Percentiles rank a stretch among this genome's conserved stretches.
Evolutionary conservation across 805 yeast species (phyloP).

Genomic region (Saturnispora dispora): DNA sequence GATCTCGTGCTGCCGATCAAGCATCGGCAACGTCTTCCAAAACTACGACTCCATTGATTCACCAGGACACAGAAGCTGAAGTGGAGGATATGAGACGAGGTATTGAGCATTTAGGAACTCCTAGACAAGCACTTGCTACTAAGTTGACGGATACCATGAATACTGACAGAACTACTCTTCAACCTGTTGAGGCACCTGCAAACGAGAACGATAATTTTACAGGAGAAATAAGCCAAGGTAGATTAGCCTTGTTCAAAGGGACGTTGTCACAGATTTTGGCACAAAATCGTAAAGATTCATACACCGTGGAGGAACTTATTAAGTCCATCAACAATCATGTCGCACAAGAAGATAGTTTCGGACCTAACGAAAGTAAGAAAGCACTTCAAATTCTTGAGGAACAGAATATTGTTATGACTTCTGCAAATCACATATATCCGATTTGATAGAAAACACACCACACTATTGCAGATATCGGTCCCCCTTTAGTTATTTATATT

Average conservation of each 20-base stretch:
- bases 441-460: conserved; percentile 17
- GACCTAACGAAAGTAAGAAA: conserved; percentile 34
- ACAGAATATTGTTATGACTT: conserved; percentile 38
- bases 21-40: not conserved
- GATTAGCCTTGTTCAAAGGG: conserved; percentile 39
- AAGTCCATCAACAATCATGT: conserved; percentile 20
- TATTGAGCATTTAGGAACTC: conserved; percentile 15
- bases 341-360: conserved; percentile 39
- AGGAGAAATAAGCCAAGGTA: conserved; percentile 39
- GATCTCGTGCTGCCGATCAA: conserved; percentile 8
- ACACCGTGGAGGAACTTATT: conserved; percentile 20
- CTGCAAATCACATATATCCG: conserved; percentile 42
- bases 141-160: conserved; percentile 1
- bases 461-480: not conserved
- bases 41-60: conserved; percentile 12
- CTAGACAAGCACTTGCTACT: not conserved
- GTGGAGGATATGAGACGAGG: conserved; percentile 20
- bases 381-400: conserved; percentile 36
- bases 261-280: conserved; percentile 37
- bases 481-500: not conserved
- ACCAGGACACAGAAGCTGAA: conserved; percentile 18
- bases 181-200: conserved; percentile 12
- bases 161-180: conserved; percentile 13
- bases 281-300: conserved; percentile 31
- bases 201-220: conserved; percentile 14